Base-by-base conservation (phyloP, 495 filamentous ascomycete species). In the Neurospora sp. region DNA sequence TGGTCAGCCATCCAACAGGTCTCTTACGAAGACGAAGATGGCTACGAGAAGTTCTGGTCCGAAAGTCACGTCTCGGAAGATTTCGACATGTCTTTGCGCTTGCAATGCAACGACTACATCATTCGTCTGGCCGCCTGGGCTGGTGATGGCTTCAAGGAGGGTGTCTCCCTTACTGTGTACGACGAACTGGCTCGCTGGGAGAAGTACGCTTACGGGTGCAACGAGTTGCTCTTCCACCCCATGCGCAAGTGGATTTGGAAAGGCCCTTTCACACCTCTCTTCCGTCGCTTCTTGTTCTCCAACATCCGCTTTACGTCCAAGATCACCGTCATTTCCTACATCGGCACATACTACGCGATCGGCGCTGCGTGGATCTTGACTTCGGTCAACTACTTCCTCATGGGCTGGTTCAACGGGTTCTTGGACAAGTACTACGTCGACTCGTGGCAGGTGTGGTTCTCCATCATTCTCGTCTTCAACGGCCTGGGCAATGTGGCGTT, bases 201-300 rank as follows among this genome's bases (percentile, higher is more conserved):
- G 76, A 94, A 94, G 80, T 94, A 94, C 80, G 92, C 92, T 5
- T 94, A 94, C 77, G 92, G 92, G n/a, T 94, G 92, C 79, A 93
- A 91, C 83, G 92, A 94, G 79, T 82, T 94, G 65, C 85, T 94
- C 73, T 94, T 94, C 85, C 83, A 93, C 76, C 92, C 92, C 1
- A 80, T 94, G 71, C 83, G 88, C 71, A 85, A 82, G 74, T 91
- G 89, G 89, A 73, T 87, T 16, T 86, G 85, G 81, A 84, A 81
- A 41, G 90, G 90, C 0, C 91, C 91, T 18, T 93, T 94, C 82
- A 94, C 92, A 0, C 87, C 86, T 11, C 84, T 94, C 22, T 94
- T 94, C 87, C 86, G 85, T 44, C 83, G 77, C 42, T 94, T 94
- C 81, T 81, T 94, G 53, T 84, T 85, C 77, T 91, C 89, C 77